Percentiles rank a stretch among this genome's conserved stretches.
These are phyloP conservation scores for Candida multigemmis DNA, from an alignment of 805 yeast genomes.

Conservation along the genomic window DNA sequence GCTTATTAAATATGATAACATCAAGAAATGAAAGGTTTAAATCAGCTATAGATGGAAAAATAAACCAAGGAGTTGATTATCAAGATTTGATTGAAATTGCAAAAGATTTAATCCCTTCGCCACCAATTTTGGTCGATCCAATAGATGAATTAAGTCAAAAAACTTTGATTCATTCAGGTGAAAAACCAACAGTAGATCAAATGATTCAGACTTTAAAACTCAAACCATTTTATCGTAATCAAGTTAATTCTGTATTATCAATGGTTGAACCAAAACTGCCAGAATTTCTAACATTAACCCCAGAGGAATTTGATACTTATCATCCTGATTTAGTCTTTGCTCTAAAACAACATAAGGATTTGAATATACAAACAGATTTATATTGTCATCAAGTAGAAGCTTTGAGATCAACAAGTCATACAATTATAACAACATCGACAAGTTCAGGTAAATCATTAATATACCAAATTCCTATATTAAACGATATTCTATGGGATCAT, in stretches of 20 bases:
- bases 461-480: slow-evolving; percentile 78
- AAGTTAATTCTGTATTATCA: slow-evolving; percentile 51
- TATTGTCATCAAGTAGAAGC: slow-evolving; percentile 84
- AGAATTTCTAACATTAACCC: too few relatives aligned
- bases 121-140: slow-evolving; percentile 6
- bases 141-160: slow-evolving; percentile 8
- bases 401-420: slow-evolving; percentile 49
- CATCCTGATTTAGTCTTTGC: slow-evolving; percentile 42
- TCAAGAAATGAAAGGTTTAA: slow-evolving; percentile 48
- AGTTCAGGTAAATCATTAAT: slow-evolving; percentile 94
- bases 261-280: too few relatives aligned
- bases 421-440: slow-evolving; percentile 88
- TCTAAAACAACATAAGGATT: slow-evolving; percentile 37
- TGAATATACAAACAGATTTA: slow-evolving; percentile 35
- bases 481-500: slow-evolving; percentile 31
- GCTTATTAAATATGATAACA: slow-evolving; percentile 51
- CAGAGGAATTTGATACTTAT: slow-evolving; percentile 15
- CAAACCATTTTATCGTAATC: slow-evolving; percentile 49
- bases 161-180: slow-evolving; percentile 2
- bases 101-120: slow-evolving; percentile 3
- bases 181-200: slow-evolving; percentile 31
- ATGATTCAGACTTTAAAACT: slow-evolving; percentile 41
- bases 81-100: slow-evolving; percentile 1
- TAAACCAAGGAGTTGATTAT: slow-evolving; percentile 2
- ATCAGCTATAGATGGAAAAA: slow-evolving; percentile 5